These are phyloP conservation scores for Globisporangium barbulae DNA, from an alignment of 352 stramenopile genomes.

Conservation along the genomic window DNA sequence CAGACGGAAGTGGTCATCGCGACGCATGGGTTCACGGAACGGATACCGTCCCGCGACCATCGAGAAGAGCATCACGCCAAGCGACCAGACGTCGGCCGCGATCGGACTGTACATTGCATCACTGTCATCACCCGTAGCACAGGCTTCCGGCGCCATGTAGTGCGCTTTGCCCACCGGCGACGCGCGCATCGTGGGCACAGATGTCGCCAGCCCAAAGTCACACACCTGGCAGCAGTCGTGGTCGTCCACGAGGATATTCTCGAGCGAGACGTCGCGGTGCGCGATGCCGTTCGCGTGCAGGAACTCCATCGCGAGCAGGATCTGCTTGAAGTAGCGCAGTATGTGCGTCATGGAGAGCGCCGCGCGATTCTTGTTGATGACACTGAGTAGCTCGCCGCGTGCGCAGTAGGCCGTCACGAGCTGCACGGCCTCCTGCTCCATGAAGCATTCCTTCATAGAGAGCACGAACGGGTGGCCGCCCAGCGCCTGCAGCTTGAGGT, in stretches of 20 bases:
- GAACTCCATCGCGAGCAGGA: conserved; percentile 58
- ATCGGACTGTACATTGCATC: conserved; percentile 48
- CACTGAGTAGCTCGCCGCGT: conserved; percentile 62
- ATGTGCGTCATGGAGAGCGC: conserved; percentile 26
- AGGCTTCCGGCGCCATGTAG: conserved; percentile 80
- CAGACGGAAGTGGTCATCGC: conserved; percentile 55
- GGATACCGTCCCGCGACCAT: conserved; percentile 68
- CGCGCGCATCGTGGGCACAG: conserved; percentile 20
- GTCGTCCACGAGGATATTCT: conserved; percentile 78
- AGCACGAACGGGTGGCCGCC: conserved; percentile 73
- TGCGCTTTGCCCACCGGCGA: conserved; percentile 68
- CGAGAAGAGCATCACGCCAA: conserved; percentile 78
- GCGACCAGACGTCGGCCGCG: conserved; percentile 70
- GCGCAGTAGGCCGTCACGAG: conserved; percentile 73
- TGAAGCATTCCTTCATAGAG: conserved; percentile 58
- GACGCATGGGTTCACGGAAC: conserved; percentile 49
- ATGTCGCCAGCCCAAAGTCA: conserved; percentile 76
- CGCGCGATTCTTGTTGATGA: conserved; percentile 54
- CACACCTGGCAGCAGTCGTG: conserved; percentile 67
- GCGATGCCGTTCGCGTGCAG: conserved; percentile 72
- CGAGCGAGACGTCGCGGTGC: conserved; percentile 78
- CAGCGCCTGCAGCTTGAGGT: conserved; percentile 51
- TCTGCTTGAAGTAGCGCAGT: conserved; percentile 66
- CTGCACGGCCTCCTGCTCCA: conserved; percentile 54
- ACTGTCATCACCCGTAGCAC: conserved; percentile 21